phyloP scores from a whole-genome alignment of 1,139 yeast species.

The Hansenula lynferdii region DNA sequence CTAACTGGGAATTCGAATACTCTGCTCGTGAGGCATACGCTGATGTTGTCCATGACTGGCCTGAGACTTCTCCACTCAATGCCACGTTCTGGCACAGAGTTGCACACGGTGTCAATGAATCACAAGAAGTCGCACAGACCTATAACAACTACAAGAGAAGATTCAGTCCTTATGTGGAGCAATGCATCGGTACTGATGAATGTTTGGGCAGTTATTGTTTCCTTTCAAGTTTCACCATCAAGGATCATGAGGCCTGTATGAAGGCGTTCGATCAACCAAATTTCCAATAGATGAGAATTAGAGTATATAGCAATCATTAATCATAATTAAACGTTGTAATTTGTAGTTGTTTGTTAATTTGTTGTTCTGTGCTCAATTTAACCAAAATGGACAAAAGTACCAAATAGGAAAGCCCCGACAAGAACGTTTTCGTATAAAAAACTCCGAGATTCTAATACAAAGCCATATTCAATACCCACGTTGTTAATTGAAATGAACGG shows the following conservation, averaged over 20 bases:
- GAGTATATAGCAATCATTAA: too few relatives aligned
- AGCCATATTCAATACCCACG: too few relatives aligned
- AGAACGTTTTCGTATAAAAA: too few relatives aligned
- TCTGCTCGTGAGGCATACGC: slow-evolving; percentile 49
- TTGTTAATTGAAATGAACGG: too few relatives aligned
- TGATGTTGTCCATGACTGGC: slow-evolving; percentile 41
- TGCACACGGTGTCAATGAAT: slow-evolving; percentile 25
- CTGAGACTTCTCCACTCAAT: slow-evolving; percentile 45
- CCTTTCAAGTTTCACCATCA: slow-evolving; percentile 12
- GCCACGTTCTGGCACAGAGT: slow-evolving; percentile 54
- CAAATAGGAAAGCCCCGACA: too few relatives aligned
- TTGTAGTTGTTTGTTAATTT: too few relatives aligned
- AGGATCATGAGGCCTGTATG: background rate
- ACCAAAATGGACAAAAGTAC: too few relatives aligned
- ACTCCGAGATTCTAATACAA: too few relatives aligned
- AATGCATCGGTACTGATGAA: slow-evolving; percentile 35
- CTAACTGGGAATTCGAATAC: slow-evolving; percentile 52
- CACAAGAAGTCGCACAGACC: slow-evolving; percentile 38
- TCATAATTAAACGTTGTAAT: too few relatives aligned
- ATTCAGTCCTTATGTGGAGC: slow-evolving; percentile 44
- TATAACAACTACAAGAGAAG: slow-evolving; percentile 47
- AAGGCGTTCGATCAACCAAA: background rate
- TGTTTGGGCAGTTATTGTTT: slow-evolving; percentile 43
- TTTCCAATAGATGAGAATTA: too few relatives aligned
- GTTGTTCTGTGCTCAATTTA: too few relatives aligned